A percentile compares a stretch with the other conserved stretches of the same genome.
Conservation (phyloP, 768 basidiomycete genomes). For the Suillus brevipes region DNA sequence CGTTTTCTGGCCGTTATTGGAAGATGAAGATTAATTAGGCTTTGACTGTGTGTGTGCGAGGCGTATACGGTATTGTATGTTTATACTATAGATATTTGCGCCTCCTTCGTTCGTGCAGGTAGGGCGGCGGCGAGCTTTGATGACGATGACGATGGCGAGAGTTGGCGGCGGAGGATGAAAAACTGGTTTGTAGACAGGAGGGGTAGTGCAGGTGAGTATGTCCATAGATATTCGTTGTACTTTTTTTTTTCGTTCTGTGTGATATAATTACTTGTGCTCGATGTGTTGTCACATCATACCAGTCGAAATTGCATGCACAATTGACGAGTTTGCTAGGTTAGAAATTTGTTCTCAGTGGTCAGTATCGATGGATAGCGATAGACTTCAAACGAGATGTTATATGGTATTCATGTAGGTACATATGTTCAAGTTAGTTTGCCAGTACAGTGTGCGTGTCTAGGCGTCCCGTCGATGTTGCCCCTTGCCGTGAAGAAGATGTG, state of each 20-base stretch:
- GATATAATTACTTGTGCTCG: background rate
- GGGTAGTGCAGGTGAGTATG: background rate
- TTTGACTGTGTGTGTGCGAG: background rate
- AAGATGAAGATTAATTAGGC: background rate
- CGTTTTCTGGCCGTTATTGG: background rate
- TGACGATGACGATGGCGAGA: background rate
- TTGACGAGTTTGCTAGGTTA: background rate
- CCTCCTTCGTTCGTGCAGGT: background rate
- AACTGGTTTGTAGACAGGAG: background rate
- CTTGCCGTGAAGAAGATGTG: too few relatives aligned
- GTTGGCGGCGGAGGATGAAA: background rate
- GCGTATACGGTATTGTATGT: background rate
- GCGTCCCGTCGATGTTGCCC: too few relatives aligned
- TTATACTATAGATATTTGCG: background rate
- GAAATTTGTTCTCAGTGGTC: background rate
- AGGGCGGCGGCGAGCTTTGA: background rate
- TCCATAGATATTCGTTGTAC: background rate
- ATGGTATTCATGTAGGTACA: too few relatives aligned
- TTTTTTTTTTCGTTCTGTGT: background rate
- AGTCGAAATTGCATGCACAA: background rate
- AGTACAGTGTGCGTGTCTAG: too few relatives aligned
- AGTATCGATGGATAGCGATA: too few relatives aligned
- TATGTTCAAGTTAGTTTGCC: too few relatives aligned
- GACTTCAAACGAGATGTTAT: too few relatives aligned
- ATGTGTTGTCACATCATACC: background rate